Evolutionary conservation across 192 early-diverging fungal genomes (phyloP), one percentile per base, ranked within the genome.

Genomic region (Umbelopsis sp.): DNA sequence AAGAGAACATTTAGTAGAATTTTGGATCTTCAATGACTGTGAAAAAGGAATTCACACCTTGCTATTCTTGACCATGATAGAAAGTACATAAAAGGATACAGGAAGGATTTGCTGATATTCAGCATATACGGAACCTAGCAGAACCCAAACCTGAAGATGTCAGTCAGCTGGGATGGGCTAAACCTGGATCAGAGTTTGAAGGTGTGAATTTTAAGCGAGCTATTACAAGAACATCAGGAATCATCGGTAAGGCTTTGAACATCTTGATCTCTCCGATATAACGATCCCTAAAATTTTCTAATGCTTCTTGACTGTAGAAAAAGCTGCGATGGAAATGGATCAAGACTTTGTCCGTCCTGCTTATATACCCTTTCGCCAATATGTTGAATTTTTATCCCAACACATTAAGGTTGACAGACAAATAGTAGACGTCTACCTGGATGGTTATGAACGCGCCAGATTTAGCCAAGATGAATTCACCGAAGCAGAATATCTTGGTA

Each of bases 401-500:
- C 74, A 82, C 29, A 77, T 69, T 10, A 67, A 81, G 21, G 72
- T 88, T 16, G 78, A 81, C 45, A 56, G 69, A n/a, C 72, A 77
- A 24, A 73, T 86, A 32, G 87, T 80, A 22, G 49, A 80, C 68
- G 76, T 83, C 8, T 88, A 88, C 66, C 62, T 88, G 12, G 77
- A 86, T 65, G 83, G 83, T 2, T 88, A 88, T 66, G 87, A 88
- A 69, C 77, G 69, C n/a, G 83, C 84, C 9, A 76, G 87, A 10
- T 88, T 88, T 34, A 82, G 85, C 38, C 70, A 74, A 0, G 32
- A 77, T 3, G 72, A 62, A n/a, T 50, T 77, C 0, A 80, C 69
- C 20, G 77, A 86, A 59, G 78, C 79, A 17, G 79, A 86, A 21
- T 86, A 86, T 34, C 75, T 82, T 38, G 81, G 74, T 25, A 81